Base-by-base conservation (phyloP, 495 filamentous ascomycete species). In the Schizothecium vesticola region DNA sequence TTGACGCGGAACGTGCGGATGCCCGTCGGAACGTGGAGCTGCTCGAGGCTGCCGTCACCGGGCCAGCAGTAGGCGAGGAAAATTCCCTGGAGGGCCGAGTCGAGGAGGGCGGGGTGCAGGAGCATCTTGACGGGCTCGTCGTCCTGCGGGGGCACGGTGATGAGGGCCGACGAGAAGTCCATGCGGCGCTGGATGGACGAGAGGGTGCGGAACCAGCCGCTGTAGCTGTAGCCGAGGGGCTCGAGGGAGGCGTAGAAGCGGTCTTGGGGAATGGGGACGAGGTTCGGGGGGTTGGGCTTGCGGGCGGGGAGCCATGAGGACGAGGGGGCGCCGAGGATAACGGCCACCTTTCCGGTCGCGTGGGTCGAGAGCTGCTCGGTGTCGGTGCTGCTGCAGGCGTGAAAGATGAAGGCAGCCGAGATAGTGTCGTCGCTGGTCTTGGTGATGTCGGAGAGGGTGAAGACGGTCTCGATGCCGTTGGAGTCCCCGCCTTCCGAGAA, bases 1-100 rank as follows among this genome's bases (percentile, higher is more conserved):
- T 80, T 77, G 63, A 79, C 64, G 2, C 62, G 67, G 26, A 78
- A 73, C 10, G 61, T 57, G 7, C 64, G 58, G 29, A 83, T 78
- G 19, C 43, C 28, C 1, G 74, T 77, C 12, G 81, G 80, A 0
- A 79, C 56, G 65, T 74, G 72, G 6, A 78, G 25, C 7, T 68
- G 60, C 61, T 72, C 70, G 3, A 82, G 70, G 5, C 64, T 23
- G 8, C 69, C 74, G 65, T 83, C 80, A 21, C 70, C 67, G 5
- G 68, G 68, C 11, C 23, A 56, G 36, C 23, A 19, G 24, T 36
- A 24, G 12, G 70, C 66, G 10, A 62, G 33, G 16, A 69, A 33
- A 24, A 59, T 19, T 6, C 57, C 28, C 36, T 71, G 70, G 23
- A 71, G 57, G n/a, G 33, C 28, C 21, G 31, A 57, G 51, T 71